A percentile compares a stretch with the other conserved stretches of the same genome.
Evolutionary conservation across 306 rosid species (phyloP).

Genomic region (Vigna mungo): DNA sequence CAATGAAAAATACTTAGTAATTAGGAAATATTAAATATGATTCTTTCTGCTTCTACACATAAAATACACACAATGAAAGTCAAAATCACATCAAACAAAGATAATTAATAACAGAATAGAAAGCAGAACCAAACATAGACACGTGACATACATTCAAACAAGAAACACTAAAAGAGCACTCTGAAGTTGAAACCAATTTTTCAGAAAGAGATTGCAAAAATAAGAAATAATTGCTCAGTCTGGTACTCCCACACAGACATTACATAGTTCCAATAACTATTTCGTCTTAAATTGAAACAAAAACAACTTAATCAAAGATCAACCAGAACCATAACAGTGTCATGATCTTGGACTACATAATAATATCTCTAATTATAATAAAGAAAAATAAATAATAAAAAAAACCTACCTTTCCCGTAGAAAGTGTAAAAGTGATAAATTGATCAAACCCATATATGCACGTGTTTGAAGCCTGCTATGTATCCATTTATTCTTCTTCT

Average conservation of each 20-base stretch:
- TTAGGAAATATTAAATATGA: background rate
- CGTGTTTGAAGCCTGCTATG: background rate
- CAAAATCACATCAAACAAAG: background rate
- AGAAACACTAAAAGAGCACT: background rate
- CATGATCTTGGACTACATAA: background rate
- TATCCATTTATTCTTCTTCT: background rate
- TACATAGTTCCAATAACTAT: too few relatives aligned
- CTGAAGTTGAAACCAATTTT: background rate
- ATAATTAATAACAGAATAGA: background rate
- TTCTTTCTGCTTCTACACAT: background rate
- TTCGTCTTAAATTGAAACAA: background rate
- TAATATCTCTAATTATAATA: background rate
- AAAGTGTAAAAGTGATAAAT: background rate
- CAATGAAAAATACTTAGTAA: background rate
- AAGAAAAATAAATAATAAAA: background rate
- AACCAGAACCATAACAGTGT: too few relatives aligned
- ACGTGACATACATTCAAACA: background rate
- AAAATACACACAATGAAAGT: background rate
- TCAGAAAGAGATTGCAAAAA: background rate
- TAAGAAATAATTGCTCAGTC: background rate
- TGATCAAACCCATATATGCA: constrained; percentile 9
- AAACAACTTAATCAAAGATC: background rate
- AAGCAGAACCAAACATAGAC: background rate
- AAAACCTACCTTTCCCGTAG: constrained; percentile 14
- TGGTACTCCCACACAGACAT: too few relatives aligned